Conservation (phyloP, 306 rosid genomes). For the Cercis canadensis region DNA sequence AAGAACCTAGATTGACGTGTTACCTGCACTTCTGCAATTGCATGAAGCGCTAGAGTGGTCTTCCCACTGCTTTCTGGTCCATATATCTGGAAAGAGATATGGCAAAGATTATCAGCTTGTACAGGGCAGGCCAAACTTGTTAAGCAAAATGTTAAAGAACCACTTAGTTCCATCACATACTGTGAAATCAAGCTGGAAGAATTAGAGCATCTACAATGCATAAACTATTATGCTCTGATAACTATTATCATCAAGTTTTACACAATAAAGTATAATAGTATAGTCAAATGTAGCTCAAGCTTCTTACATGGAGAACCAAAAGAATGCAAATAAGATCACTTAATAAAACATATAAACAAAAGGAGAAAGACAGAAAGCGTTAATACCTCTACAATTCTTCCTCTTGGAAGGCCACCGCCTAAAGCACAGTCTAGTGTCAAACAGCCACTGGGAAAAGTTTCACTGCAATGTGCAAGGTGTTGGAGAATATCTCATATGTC, state of each 20-base stretch:
- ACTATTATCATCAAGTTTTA: not conserved
- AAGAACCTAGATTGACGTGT: conserved; percentile 29
- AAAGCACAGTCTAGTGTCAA: conserved; percentile 93
- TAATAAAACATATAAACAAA: not conserved
- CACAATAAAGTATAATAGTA: not conserved
- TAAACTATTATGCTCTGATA: not conserved
- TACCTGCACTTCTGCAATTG: conserved; percentile 98
- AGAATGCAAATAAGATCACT: conserved; percentile 7
- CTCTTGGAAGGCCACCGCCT: conserved; percentile 98
- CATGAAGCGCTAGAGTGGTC: conserved; percentile 97
- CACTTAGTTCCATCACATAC: conserved; percentile 11
- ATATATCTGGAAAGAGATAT: conserved; percentile 64
- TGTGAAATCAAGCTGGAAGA: conserved; percentile 22
- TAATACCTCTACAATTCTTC: conserved; percentile 97
- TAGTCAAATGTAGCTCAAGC: conserved; percentile 12
- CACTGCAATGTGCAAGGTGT: conserved; percentile 61
- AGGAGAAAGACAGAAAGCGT: not conserved
- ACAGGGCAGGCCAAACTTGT: conserved; percentile 3
- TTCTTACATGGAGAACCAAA: conserved; percentile 2
- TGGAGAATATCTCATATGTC: conserved; percentile 22
- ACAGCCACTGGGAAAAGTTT: conserved; percentile 99
- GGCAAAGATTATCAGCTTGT: conserved; percentile 31
- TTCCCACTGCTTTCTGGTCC: conserved; percentile 99
- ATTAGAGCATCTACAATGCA: conserved; percentile 13
- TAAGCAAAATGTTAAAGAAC: conserved; percentile 1